Evolutionary conservation across 2,329 filamentous ascomycete genomes (phyloP).

Genomic region (Fusarium illudens): DNA sequence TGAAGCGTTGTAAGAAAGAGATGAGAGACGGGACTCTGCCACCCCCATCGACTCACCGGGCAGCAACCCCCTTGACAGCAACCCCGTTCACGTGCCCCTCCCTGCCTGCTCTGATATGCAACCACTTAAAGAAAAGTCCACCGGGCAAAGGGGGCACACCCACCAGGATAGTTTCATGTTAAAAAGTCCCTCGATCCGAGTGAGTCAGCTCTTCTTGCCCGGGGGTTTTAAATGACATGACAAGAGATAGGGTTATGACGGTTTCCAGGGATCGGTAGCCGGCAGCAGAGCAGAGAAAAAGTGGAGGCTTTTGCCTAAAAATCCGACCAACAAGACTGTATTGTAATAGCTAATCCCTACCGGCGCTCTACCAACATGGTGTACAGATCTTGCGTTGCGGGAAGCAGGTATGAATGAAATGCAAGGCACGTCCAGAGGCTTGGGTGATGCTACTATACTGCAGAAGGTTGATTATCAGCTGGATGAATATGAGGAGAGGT

Average conservation of each 20-base stretch:
- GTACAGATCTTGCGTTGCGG: conserved; percentile 17
- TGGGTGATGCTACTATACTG: not conserved
- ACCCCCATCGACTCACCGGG: conserved; percentile 23
- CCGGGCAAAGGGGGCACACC: not conserved
- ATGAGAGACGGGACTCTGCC: not conserved
- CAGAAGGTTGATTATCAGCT: not conserved
- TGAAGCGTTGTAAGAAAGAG: not conserved
- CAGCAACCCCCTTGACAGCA: not conserved
- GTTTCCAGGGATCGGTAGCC: conserved; percentile 6
- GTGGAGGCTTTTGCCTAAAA: conserved; percentile 41
- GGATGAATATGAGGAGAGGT: not conserved
- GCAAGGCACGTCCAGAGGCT: conserved; percentile 21
- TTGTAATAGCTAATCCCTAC: not conserved
- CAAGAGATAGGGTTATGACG: conserved; percentile 13
- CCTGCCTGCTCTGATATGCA: conserved; percentile 21
- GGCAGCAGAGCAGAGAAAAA: conserved; percentile 15
- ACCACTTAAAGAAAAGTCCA: conserved; percentile 24
- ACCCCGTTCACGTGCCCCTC: conserved; percentile 1
- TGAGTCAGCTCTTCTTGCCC: conserved; percentile 16
- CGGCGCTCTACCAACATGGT: not conserved
- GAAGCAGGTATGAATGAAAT: conserved; percentile 9
- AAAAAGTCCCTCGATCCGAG: conserved; percentile 14
- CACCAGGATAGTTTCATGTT: not conserved
- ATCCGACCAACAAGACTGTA: not conserved
- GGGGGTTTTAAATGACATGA: not conserved